Conservation (phyloP, 306 rosid species). For the Leucaena leucocephala region DNA sequence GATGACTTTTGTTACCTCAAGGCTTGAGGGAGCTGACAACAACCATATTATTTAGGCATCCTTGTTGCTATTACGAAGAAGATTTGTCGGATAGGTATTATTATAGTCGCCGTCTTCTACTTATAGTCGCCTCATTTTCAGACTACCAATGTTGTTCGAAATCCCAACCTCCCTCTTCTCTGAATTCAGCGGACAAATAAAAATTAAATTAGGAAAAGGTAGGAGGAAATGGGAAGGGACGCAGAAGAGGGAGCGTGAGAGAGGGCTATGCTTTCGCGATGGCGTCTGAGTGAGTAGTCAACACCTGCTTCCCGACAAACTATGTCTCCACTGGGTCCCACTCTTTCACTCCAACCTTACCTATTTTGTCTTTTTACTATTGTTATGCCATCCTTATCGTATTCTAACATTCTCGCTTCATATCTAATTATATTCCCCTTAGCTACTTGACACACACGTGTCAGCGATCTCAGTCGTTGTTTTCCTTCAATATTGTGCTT, state of each 20-base stretch:
- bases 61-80: neutral
- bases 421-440: too few relatives aligned
- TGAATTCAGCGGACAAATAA: too few relatives aligned
- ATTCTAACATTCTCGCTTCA: neutral
- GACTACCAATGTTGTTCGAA: too few relatives aligned
- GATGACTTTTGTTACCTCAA: neutral
- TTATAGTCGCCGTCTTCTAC: neutral
- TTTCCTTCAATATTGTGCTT: too few relatives aligned
- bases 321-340: slow-evolving; percentile 60
- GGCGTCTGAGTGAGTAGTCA: slow-evolving; percentile 58
- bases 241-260: neutral
- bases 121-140: too few relatives aligned
- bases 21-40: neutral
- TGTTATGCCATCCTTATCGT: slow-evolving; percentile 28
- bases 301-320: slow-evolving; percentile 84
- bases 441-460: too few relatives aligned
- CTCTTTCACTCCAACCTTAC: slow-evolving; percentile 11
- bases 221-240: neutral
- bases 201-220: neutral
- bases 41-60: neutral
- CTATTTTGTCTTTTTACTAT: too few relatives aligned
- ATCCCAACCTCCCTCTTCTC: too few relatives aligned
- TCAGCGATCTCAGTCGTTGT: too few relatives aligned
- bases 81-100: neutral
- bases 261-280: slow-evolving; percentile 27